phyloP scores from a whole-genome alignment of 768 basidiomycete genomes.

The Neoboletus brunneissimus region DNA sequence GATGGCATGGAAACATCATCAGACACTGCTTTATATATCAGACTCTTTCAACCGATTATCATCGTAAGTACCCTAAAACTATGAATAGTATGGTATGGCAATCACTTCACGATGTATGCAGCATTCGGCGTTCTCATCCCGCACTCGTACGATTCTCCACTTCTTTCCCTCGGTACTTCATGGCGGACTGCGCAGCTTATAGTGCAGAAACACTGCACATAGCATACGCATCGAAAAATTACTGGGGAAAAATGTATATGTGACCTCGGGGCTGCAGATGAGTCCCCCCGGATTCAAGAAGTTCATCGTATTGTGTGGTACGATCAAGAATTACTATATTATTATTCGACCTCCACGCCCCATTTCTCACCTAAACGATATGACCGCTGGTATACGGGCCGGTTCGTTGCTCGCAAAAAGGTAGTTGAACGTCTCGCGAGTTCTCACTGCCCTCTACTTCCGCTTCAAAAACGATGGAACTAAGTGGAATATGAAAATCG shows the following conservation, averaged over 20 bases:
- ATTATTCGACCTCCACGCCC: neutral
- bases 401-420: neutral
- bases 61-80: neutral
- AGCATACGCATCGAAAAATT: neutral
- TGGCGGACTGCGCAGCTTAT: constrained; percentile 1
- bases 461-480: neutral
- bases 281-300: neutral
- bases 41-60: neutral
- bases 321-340: neutral
- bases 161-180: constrained; percentile 8
- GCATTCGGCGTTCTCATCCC: constrained; percentile 1
- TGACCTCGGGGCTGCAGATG: neutral
- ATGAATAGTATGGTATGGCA: constrained; percentile 10
- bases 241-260: neutral
- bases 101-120: neutral
- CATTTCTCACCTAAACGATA: neutral
- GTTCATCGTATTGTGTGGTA: neutral
- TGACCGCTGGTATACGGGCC: neutral
- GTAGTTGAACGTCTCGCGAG: neutral
- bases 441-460: neutral
- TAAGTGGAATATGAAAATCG: neutral
- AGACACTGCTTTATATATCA: constrained; percentile 4
- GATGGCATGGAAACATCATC: neutral
- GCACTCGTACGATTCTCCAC: neutral
- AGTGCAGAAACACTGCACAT: neutral